Evolutionary conservation across 2,329 filamentous ascomycete species (phyloP).

Genomic region (Tolypocladium inflatum): DNA sequence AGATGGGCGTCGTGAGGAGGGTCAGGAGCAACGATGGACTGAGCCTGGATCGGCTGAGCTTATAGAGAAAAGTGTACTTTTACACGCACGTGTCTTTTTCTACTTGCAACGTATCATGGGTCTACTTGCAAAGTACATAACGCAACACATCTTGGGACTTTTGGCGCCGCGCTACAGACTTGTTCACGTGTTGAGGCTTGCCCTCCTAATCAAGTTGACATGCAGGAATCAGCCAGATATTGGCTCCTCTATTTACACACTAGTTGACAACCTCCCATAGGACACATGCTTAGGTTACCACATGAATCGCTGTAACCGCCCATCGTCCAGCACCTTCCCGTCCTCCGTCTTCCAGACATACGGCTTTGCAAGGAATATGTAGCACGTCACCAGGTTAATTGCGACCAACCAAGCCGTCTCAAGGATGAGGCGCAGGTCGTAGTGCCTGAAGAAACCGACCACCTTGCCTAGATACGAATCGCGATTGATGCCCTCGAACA

Average conservation of each 20-base stretch:
- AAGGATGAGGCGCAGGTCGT: slow-evolving; percentile 38
- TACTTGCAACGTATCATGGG: slow-evolving; percentile 4
- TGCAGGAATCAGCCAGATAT: too few relatives aligned
- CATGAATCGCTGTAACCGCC: slow-evolving; percentile 67
- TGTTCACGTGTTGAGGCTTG: background rate
- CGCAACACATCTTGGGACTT: background rate
- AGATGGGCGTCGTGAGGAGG: slow-evolving; percentile 64
- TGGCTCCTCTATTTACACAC: background rate
- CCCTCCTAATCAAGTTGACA: too few relatives aligned
- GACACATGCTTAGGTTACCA: slow-evolving; percentile 41
- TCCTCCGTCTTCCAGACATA: slow-evolving; percentile 55
- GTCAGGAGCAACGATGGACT: slow-evolving; percentile 65
- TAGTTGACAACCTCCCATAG: background rate
- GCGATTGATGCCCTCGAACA: background rate
- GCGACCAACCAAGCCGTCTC: slow-evolving; percentile 62
- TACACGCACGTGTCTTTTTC: background rate
- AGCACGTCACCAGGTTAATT: slow-evolving; percentile 58
- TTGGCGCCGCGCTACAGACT: background rate
- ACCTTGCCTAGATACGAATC: background rate
- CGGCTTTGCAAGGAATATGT: slow-evolving; percentile 58
- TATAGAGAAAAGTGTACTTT: slow-evolving; percentile 36
- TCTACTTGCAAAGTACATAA: background rate
- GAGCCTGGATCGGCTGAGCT: slow-evolving; percentile 65
- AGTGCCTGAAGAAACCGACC: slow-evolving; percentile 5
- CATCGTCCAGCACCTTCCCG: slow-evolving; percentile 42